These are phyloP conservation scores for Suillus variegatus DNA, from an alignment of 768 basidiomycete species.

Conservation along the genomic window DNA sequence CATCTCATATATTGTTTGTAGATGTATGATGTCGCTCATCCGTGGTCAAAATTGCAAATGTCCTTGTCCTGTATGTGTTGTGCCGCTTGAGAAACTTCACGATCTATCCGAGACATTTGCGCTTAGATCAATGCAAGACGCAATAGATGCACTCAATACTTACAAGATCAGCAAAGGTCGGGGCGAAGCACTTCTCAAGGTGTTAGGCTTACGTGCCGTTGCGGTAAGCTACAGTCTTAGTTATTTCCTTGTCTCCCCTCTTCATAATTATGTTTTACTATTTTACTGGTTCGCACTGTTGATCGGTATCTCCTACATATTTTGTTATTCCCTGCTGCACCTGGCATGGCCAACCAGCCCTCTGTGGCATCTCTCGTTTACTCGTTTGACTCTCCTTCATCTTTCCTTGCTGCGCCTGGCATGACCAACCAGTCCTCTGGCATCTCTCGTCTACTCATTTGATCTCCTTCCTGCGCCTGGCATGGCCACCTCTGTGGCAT, in stretches of 20 bases:
- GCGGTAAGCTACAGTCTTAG: slow-evolving; percentile 15
- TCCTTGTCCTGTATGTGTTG: slow-evolving; percentile 41
- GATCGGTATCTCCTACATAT: too few relatives aligned
- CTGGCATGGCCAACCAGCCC: not conserved
- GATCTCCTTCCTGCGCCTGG: too few relatives aligned
- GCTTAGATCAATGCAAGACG: slow-evolving; percentile 19
- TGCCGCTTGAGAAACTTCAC: slow-evolving; percentile 27
- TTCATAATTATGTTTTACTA: not conserved
- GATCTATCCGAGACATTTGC: slow-evolving; percentile 20
- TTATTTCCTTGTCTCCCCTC: not conserved
- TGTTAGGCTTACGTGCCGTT: slow-evolving; percentile 17
- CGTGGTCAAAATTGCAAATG: slow-evolving; percentile 26
- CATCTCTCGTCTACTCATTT: too few relatives aligned
- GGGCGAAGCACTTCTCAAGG: slow-evolving; percentile 25
- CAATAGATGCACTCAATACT: slow-evolving; percentile 3
- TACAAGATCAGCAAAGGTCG: not conserved
- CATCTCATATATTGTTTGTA: slow-evolving; percentile 13
- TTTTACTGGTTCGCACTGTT: not conserved
- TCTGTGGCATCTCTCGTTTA: not conserved
- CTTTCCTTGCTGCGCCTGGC: not conserved
- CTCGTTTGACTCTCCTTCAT: not conserved
- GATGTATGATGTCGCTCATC: slow-evolving; percentile 42
- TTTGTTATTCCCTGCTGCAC: not conserved
- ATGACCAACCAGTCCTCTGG: not conserved
- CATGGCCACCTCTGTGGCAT: too few relatives aligned